Evolutionary conservation across 2,329 filamentous ascomycete species (phyloP), one percentile per base, ranked within the genome.

Genomic region (Penicillium sp.): DNA sequence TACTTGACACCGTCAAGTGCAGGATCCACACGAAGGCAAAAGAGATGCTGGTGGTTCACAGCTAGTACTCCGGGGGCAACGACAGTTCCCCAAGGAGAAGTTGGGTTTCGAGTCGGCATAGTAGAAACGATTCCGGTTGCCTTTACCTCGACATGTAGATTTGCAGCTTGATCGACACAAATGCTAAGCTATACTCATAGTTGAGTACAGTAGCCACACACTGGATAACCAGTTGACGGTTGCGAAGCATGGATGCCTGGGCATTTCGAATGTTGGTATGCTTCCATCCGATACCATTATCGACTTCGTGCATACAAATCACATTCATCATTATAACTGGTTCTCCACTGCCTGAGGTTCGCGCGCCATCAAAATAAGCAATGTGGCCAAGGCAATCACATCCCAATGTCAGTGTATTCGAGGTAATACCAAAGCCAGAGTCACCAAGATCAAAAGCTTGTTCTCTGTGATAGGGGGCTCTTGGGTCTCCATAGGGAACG

Each of bases 211-310:
- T 36, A n/a, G 33, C 33, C 9, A n/a, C 16, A n/a, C 33, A 36
- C 33, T 36, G 33, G 16, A 36, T n/a, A 19, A 36, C 33, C 14
- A 36, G 33, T n/a, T 36, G 33, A 8, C 33, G 14, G 8, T 36
- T 77, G 7, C 87, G 78, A 0, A 83, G 83, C 0, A 88, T 83
- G 1, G 86, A 83, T 0, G 85, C 84, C 1, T 83, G 79, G 24
- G 79, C 77, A 0, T 85, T 89, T 3, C 86, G 79, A 75, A 82
- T 87, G 73, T 89, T 88, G 5, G 85, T 87, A 71, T 89, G 87
- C 66, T 89, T 89, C 85, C 86, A 89, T 6, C 81, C 79, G 37
- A 89, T 87, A 4, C 87, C 87, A 49, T 84, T 82, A 61, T 90
- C 87, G 65, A 88, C 83, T 67, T 90, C 87, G 64, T 89, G 87